Evolutionary conservation across 2,329 filamentous ascomycete species (phyloP), one percentile per base, ranked within the genome.

Genomic region (Colletotrichum australisinense): DNA sequence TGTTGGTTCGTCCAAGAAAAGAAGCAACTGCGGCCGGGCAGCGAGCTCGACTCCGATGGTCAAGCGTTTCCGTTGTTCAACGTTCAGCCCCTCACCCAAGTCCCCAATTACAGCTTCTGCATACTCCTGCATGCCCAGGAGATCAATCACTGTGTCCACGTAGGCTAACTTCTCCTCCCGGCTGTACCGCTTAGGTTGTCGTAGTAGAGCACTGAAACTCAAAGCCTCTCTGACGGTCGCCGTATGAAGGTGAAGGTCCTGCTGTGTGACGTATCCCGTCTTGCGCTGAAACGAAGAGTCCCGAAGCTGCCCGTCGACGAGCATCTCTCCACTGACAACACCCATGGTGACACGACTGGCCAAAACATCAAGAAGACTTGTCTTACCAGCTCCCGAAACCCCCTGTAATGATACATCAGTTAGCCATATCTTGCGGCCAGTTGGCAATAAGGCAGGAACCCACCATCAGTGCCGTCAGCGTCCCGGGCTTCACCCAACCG

Each of bases 1-100:
- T 2, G 93, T 95, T 2, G 93, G 93, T 78, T 95, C 93, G 76
- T 95, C 93, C 19, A 95, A 86, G 84, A 95, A 95, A 19, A 95
- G 87, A 59, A 95, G 87, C 3, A 95, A 83, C 52, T 92, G 88
- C 1, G 93, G 93, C 78, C 93, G 93, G 0, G 93, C 93, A n/a
- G 92, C 93, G 5, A 95, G 84, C 79, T 95, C 93, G 1, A 95
- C 93, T 77, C 92, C 93, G 69, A 95, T 95, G 0, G 93, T 95
- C 14, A 95, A 84, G 75, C 92, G 89, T 59, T 86, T 86, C 3
- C 84, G 77, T 66, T 86, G 83, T 69, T 86, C 84, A 0, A 83
- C 81, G 71, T 90, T 80, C 0, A 81, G 68, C 0, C 80, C 80
- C 85, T 93, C 91, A 65, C 92, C 92, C 5, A 90, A 87, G 42